These are phyloP conservation scores for Cordyceps militaris DNA, from an alignment of 2,329 filamentous ascomycete species.

Conservation along the genomic window DNA sequence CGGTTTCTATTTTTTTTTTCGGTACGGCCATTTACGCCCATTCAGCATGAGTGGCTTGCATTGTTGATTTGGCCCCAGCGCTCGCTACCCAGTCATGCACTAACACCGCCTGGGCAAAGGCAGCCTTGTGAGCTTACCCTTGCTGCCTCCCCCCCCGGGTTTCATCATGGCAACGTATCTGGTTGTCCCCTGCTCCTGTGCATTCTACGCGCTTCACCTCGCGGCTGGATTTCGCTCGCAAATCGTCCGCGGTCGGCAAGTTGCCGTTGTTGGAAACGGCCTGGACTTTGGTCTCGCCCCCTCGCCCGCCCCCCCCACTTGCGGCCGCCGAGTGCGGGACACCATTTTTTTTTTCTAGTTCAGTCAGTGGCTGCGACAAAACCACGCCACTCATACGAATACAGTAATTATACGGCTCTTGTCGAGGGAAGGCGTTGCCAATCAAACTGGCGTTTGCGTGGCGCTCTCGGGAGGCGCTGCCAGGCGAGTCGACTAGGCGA, in stretches of 20 bases:
- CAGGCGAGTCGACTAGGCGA: neutral
- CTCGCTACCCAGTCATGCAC: neutral
- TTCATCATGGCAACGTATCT: too few relatives aligned
- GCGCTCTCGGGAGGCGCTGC: slow-evolving; percentile 6
- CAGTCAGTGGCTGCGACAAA: neutral
- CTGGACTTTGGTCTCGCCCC: neutral
- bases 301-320: neutral
- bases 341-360: neutral
- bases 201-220: too few relatives aligned
- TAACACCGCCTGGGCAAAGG: neutral
- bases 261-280: neutral
- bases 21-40: too few relatives aligned
- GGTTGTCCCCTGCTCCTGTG: too few relatives aligned
- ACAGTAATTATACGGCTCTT: too few relatives aligned
- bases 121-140: neutral
- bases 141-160: neutral
- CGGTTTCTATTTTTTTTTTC: too few relatives aligned
- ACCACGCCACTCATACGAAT: slow-evolving; percentile 7
- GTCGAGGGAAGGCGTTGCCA: neutral
- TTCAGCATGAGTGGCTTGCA: neutral
- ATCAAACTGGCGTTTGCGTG: neutral
- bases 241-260: too few relatives aligned
- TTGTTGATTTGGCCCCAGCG: too few relatives aligned
- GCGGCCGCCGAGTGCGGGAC: neutral
- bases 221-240: too few relatives aligned